Conservation (phyloP, 192 early-diverging fungal species). For the Rhizophagus sp. region DNA sequence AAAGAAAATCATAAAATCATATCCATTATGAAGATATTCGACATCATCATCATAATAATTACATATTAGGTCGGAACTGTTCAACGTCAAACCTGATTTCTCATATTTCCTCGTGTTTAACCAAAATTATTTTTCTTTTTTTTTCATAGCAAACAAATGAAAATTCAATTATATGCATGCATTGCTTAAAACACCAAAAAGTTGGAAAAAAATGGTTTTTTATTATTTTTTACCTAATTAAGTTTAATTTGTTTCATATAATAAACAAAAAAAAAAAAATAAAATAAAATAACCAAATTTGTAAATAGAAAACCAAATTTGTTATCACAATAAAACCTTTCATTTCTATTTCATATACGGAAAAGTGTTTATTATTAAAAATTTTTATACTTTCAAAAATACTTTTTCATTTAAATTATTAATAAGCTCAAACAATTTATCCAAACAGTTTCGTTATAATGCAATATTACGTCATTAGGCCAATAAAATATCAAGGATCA, state of each 20-base stretch:
- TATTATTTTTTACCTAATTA: not conserved
- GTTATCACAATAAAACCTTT: not conserved
- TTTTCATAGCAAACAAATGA: not conserved
- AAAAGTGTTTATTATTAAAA: not conserved
- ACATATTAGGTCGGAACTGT: not conserved
- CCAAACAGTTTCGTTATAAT: not conserved
- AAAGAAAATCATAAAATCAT: not conserved
- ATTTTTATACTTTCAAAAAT: no score
- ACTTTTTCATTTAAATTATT: no score
- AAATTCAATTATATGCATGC: not conserved
- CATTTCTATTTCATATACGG: not conserved
- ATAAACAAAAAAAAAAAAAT: not conserved
- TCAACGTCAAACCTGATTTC: not conserved
- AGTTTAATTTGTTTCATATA: not conserved
- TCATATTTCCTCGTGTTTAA: no score
- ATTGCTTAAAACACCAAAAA: not conserved
- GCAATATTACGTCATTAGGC: no score
- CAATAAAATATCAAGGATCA: no score
- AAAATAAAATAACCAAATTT: not conserved
- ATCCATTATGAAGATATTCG: no score
- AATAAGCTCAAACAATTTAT: not conserved
- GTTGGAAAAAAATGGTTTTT: no score
- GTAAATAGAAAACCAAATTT: not conserved
- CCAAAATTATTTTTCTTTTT: not conserved
- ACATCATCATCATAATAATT: not conserved